A percentile compares a stretch with the other conserved stretches of the same genome.
phyloP scores from a whole-genome alignment of 208 protist species.

The Leishmania major region DNA sequence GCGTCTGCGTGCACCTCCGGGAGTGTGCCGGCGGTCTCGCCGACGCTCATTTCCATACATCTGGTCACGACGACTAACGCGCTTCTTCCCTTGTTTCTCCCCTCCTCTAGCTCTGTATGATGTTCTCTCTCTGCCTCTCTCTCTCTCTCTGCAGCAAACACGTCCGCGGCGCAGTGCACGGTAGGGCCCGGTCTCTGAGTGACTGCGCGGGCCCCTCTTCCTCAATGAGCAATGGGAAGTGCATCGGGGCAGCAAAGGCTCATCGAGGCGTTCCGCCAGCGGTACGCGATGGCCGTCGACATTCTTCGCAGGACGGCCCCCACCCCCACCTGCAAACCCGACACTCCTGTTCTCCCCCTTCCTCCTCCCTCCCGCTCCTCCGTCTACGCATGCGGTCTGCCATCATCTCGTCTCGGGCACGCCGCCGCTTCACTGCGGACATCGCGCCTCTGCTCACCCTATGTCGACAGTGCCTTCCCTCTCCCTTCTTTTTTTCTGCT shows the following conservation, averaged over 20 bases:
- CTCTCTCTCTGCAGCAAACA: not conserved
- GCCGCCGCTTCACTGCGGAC: not conserved
- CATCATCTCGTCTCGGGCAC: too few relatives aligned
- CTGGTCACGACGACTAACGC: not conserved
- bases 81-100: not conserved
- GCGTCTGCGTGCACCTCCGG: not conserved
- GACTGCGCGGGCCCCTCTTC: not conserved
- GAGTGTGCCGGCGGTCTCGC: not conserved
- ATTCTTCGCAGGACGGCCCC: not conserved
- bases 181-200: too few relatives aligned
- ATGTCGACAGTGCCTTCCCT: not conserved
- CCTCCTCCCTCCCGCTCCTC: not conserved
- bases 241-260: not conserved
- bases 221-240: not conserved
- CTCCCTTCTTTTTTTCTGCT: not conserved
- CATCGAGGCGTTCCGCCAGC: not conserved
- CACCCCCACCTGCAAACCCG: not conserved
- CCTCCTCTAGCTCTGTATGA: not conserved
- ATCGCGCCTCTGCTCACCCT: not conserved
- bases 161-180: not conserved
- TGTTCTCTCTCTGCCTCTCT: not conserved
- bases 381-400: too few relatives aligned
- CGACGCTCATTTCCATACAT: too few relatives aligned
- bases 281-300: not conserved
- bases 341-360: not conserved